Conservation (phyloP, 2,329 filamentous ascomycete species). For the Aureobasidium subglaciale region DNA sequence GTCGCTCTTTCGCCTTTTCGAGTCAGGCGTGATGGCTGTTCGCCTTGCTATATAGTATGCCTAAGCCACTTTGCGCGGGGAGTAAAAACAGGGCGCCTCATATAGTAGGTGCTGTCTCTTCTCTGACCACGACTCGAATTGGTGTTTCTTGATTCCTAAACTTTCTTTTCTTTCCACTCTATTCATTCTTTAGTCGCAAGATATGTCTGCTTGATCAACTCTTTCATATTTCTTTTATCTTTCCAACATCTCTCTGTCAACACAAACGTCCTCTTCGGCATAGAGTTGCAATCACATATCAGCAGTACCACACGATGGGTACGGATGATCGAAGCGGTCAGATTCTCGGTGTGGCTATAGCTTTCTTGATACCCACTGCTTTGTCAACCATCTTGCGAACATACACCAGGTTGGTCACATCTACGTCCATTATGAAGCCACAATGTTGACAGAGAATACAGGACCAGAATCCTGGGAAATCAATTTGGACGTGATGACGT, state of each 20-base stretch:
- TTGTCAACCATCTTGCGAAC: slow-evolving; percentile 31
- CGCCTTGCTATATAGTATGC: background rate
- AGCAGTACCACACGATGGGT: background rate
- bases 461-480: slow-evolving; percentile 13
- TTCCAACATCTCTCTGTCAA: background rate
- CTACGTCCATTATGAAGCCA: background rate
- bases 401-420: slow-evolving; percentile 23
- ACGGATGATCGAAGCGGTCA: slow-evolving; percentile 7
- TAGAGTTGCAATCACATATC: background rate
- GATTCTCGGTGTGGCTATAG: slow-evolving; percentile 23
- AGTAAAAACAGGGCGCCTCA: background rate
- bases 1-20: no score
- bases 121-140: background rate
- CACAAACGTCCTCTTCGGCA: no score
- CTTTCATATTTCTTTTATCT: background rate
- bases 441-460: background rate
- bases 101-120: background rate
- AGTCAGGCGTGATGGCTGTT: background rate
- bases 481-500: slow-evolving; percentile 30
- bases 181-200: background rate
- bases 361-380: slow-evolving; percentile 35
- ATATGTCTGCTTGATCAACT: background rate
- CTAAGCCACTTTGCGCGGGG: background rate
- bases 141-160: background rate
- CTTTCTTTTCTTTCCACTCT: background rate